These are phyloP conservation scores for Poterioochromonas sp. DNA, from an alignment of 352 stramenopile species.

Conservation along the genomic window DNA sequence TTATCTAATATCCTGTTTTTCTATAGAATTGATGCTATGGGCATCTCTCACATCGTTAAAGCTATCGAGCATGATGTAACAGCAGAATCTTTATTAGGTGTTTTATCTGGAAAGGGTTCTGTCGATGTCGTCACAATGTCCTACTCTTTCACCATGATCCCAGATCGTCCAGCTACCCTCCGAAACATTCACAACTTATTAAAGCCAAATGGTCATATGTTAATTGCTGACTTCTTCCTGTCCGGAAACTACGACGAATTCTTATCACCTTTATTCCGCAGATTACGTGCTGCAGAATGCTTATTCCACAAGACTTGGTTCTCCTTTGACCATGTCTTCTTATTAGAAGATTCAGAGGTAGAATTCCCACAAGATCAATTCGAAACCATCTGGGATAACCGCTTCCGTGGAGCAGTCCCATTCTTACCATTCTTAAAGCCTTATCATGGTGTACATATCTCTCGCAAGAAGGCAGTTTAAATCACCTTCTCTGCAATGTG, in stretches of 20 bases:
- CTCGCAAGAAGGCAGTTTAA: background rate
- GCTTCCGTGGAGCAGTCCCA: conserved; percentile 35
- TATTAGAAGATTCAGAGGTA: conserved; percentile 35
- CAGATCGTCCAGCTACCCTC: conserved; percentile 39
- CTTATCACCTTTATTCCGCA: conserved; percentile 19
- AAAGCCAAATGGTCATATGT: conserved; percentile 37
- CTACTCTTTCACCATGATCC: conserved; percentile 51
- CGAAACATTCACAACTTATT: conserved; percentile 37
- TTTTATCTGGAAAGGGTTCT: conserved; percentile 25
- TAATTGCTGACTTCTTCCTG: conserved; percentile 46
- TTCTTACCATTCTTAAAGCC: conserved; percentile 40
- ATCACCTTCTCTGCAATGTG: too few relatives aligned
- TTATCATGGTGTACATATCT: conserved; percentile 37
- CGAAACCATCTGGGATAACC: conserved; percentile 34
- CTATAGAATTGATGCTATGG: conserved; percentile 39
- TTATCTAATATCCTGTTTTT: background rate
- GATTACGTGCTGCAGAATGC: conserved; percentile 32
- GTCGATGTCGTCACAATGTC: conserved; percentile 47
- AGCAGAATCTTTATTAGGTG: conserved; percentile 32
- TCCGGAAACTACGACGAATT: conserved; percentile 34
- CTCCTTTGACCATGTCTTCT: conserved; percentile 38
- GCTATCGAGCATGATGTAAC: conserved; percentile 44
- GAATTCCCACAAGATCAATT: conserved; percentile 17
- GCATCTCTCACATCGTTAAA: conserved; percentile 39
- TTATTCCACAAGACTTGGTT: conserved; percentile 41